Evolutionary conservation across 2,329 filamentous ascomycete genomes (phyloP).

Genomic region (Epicoccum nigrum): DNA sequence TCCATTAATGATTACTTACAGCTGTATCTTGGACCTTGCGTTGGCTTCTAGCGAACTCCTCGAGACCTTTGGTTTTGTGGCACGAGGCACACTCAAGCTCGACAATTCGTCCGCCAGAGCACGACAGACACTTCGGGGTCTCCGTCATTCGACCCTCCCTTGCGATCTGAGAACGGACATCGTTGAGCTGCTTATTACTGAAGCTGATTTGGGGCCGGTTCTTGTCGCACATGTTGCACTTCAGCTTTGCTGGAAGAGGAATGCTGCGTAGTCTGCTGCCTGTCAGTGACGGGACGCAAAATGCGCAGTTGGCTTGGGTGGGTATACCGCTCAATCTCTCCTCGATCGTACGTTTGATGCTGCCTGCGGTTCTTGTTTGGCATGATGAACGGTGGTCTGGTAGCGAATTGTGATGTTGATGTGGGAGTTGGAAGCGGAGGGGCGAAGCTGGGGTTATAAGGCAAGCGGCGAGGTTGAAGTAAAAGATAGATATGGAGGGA

Average conservation of each 20-base stretch:
- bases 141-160: slow-evolving; percentile 20
- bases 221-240: slow-evolving; percentile 56
- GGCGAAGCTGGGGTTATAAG: too few species aligned
- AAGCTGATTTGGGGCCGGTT: slow-evolving; percentile 47
- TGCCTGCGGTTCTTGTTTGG: background rate
- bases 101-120: slow-evolving; percentile 50
- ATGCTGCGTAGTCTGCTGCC: slow-evolving; percentile 26
- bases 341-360: slow-evolving; percentile 15
- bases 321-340: slow-evolving; percentile 23
- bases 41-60: slow-evolving; percentile 58
- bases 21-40: slow-evolving; percentile 53
- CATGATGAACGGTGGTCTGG: too few species aligned
- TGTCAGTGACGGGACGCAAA: background rate
- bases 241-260: slow-evolving; percentile 42
- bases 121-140: slow-evolving; percentile 52
- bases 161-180: slow-evolving; percentile 31
- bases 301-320: background rate
- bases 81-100: slow-evolving; percentile 60
- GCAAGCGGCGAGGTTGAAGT: too few species aligned
- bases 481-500: too few species aligned
- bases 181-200: slow-evolving; percentile 56
- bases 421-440: too few species aligned
- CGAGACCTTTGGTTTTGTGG: slow-evolving; percentile 52
- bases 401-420: too few species aligned
- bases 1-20: slow-evolving; percentile 44